Evolutionary conservation across 2,329 filamentous ascomycete species (phyloP), one percentile per base, ranked within the genome.

Genomic region (Fusarium chaquense): DNA sequence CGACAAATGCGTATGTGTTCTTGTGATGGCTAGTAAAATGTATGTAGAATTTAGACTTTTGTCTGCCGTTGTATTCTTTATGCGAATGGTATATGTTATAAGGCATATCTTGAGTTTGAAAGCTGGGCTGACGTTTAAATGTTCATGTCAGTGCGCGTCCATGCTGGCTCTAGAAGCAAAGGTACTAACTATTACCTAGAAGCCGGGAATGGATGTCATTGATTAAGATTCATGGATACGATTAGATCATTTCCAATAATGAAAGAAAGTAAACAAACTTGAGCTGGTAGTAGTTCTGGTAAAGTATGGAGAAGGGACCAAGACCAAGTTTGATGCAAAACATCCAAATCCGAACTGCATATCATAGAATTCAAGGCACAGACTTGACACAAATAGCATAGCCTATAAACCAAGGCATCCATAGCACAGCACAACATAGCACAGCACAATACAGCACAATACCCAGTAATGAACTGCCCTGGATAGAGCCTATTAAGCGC

Each of bases 341-440:
- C 67, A 71, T 70, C 46, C 63, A 70, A 57, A 68, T 50, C 28
- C 67, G 51, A 63, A 63, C 67, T 68, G 67, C 63, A 70, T 56
- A 70, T 62, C 67, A 69, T 70, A 51, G 30, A 70, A 70, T 68
- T 57, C 67, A 70, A 68, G 67, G 67, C 68, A 70, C 67, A 70
- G 62, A 41, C 49, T 67, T 62, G 47, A 61, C 51, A 56, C 52
- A 66, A 41, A 62, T 51, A 57, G 61, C 65, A 69, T 69, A 57
- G 64, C 51, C 40, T 35, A 30, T 9, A 28, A 28, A 40, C 47
- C 33, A 40, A 51, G 47, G 33, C 47, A 51, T 20, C 20, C 22
- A 51, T 22, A 51, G 20, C 67, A 70, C 62, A 67, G 62, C 64
- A 70, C 67, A 69, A 50, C 40, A 62, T 50, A 65, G 60, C 66